These are phyloP conservation scores for Phytophthora cryptogea DNA, from an alignment of 352 stramenopile genomes.

Conservation along the genomic window DNA sequence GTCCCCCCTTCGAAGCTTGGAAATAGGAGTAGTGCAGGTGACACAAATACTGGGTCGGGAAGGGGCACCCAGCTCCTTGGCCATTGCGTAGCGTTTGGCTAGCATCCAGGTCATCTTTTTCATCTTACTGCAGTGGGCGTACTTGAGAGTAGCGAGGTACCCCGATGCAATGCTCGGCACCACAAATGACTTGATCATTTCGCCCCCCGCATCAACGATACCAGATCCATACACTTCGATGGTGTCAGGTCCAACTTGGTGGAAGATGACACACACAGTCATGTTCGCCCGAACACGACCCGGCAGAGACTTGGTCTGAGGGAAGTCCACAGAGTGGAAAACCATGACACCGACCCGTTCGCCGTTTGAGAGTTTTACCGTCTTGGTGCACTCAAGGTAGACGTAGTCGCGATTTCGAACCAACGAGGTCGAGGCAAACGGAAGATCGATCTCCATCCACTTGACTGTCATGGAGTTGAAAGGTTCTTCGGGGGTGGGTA, in stretches of 20 bases:
- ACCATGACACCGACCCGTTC: constrained; percentile 53
- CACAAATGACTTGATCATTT: constrained; percentile 35
- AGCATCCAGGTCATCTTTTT: constrained; percentile 43
- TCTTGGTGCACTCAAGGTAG: constrained; percentile 50
- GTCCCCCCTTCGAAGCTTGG: constrained; percentile 24
- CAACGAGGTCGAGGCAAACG: constrained; percentile 28
- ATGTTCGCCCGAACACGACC: constrained; percentile 48
- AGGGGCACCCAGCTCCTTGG: constrained; percentile 22
- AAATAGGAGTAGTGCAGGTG: constrained; percentile 31
- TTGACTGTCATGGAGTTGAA: constrained; percentile 46
- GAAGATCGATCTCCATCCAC: constrained; percentile 43
- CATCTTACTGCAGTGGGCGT: constrained; percentile 44
- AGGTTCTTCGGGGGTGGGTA: constrained; percentile 46
- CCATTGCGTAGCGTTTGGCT: constrained; percentile 22
- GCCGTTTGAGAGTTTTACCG: constrained; percentile 29
- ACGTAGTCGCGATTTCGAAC: constrained; percentile 52
- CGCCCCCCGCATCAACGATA: constrained; percentile 32
- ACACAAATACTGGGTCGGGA: constrained; percentile 28
- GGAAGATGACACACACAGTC: constrained; percentile 58
- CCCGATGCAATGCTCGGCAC: constrained; percentile 26
- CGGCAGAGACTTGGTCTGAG: constrained; percentile 41
- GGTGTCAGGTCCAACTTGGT: constrained; percentile 41
- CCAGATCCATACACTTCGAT: constrained; percentile 52
- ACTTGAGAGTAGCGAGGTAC: constrained; percentile 35
- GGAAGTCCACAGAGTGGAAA: constrained; percentile 52